Evolutionary conservation across 2,329 filamentous ascomycete species (phyloP).

Genomic region (Zasmidium angulare): DNA sequence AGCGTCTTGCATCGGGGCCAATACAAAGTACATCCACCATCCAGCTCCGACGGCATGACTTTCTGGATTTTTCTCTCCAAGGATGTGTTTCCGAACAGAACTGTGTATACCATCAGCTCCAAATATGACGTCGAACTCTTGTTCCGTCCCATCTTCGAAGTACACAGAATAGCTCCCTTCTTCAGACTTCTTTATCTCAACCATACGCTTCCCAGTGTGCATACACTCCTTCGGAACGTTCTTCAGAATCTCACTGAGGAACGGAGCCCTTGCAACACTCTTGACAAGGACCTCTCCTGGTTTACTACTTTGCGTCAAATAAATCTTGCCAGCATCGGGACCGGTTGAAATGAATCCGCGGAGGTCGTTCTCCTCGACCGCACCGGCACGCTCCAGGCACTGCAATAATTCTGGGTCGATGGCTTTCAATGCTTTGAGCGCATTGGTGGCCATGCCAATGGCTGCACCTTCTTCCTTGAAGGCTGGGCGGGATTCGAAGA

Average conservation of each 20-base stretch:
- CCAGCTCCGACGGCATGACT: background rate
- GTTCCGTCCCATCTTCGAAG: background rate
- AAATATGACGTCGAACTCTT: background rate
- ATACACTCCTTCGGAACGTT: conserved; percentile 6
- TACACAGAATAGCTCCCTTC: conserved; percentile 2
- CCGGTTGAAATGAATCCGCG: background rate
- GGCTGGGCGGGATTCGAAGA: conserved; percentile 14
- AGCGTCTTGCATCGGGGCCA: conserved; percentile 3
- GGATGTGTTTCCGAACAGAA: background rate
- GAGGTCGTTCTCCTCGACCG: too few species aligned
- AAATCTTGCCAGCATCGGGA: conserved; percentile 1
- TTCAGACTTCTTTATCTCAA: background rate
- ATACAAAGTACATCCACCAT: background rate
- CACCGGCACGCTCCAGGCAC: conserved; percentile 8
- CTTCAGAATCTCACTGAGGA: conserved; percentile 11
- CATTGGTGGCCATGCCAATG: conserved; percentile 16
- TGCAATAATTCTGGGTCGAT: conserved; percentile 4
- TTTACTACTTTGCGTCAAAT: too few species aligned
- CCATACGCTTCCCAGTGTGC: conserved; percentile 15
- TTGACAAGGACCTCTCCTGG: conserved; percentile 11
- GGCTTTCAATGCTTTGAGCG: conserved; percentile 10
- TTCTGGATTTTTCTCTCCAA: conserved; percentile 3
- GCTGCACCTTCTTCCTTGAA: conserved; percentile 14
- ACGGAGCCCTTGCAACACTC: conserved; percentile 13
- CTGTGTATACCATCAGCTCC: background rate